Evolutionary conservation across 2,329 filamentous ascomycete species (phyloP).

Genomic region (Epichloe elymi): DNA sequence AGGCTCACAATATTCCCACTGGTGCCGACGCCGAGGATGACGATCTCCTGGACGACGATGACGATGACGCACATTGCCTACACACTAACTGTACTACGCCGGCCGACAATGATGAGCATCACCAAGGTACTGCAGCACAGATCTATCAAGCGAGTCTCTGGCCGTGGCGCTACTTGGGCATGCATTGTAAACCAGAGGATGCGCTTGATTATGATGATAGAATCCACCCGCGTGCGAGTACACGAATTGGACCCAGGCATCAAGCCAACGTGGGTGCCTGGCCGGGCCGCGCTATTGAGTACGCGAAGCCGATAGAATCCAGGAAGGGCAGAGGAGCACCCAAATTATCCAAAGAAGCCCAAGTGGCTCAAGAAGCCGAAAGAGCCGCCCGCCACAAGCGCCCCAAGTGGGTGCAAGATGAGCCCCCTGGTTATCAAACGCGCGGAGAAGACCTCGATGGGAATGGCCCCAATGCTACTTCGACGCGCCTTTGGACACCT

Average conservation of each 20-base stretch:
- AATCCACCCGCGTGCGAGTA: slow-evolving; percentile 92
- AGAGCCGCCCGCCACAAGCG: slow-evolving; percentile 66
- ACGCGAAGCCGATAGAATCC: slow-evolving; percentile 75
- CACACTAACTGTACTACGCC: slow-evolving; percentile 53
- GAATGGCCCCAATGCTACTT: slow-evolving; percentile 62
- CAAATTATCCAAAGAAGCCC: slow-evolving; percentile 67
- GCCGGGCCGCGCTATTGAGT: slow-evolving; percentile 77
- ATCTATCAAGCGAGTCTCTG: slow-evolving; percentile 87
- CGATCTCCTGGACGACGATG: slow-evolving; percentile 54
- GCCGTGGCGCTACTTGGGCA: slow-evolving; percentile 91
- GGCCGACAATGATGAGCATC: slow-evolving; percentile 42
- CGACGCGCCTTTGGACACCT: slow-evolving; percentile 67
- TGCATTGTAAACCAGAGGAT: slow-evolving; percentile 91
- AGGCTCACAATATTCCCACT: slow-evolving; percentile 76
- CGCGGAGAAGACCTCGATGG: slow-evolving; percentile 67
- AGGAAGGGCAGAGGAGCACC: slow-evolving; percentile 74
- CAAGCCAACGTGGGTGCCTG: slow-evolving; percentile 78
- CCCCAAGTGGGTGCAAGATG: slow-evolving; percentile 88
- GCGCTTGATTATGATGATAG: slow-evolving; percentile 93
- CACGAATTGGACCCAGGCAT: slow-evolving; percentile 78
- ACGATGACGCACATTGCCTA: slow-evolving; percentile 46
- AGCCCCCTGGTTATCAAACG: slow-evolving; percentile 76
- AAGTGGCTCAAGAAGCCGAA: slow-evolving; percentile 73
- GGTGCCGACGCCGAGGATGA: slow-evolving; percentile 58
- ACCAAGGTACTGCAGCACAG: slow-evolving; percentile 65